These are phyloP conservation scores for Jackrogersella minutella DNA, from an alignment of 495 filamentous ascomycete genomes.

Conservation along the genomic window DNA sequence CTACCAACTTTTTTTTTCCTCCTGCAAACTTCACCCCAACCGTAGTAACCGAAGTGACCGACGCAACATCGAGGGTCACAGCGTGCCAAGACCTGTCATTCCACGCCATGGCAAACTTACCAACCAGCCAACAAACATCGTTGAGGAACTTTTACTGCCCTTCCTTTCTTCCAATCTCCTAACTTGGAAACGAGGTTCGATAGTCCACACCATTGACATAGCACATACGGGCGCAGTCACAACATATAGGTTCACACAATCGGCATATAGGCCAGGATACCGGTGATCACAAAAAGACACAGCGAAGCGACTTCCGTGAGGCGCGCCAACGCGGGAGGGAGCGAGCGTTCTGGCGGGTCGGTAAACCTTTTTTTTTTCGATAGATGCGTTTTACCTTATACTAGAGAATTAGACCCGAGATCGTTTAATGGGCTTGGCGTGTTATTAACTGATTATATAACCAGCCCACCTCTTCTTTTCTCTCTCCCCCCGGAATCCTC, in stretches of 20 bases:
- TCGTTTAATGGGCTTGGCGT: not conserved
- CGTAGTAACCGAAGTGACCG: not conserved
- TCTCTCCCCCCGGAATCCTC: no score
- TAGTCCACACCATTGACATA: not conserved
- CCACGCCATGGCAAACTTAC: not conserved
- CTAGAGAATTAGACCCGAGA: not conserved
- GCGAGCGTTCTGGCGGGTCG: not conserved
- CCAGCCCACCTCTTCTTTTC: no score
- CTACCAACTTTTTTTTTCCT: not conserved
- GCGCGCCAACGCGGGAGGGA: not conserved
- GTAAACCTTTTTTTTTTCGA: not conserved
- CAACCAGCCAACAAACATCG: not conserved
- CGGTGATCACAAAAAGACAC: constrained; percentile 3
- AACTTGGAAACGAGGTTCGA: not conserved
- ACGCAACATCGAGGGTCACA: constrained; percentile 12
- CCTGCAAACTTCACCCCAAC: not conserved
- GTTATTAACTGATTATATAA: not conserved
- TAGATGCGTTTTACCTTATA: no score
- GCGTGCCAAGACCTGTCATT: constrained; percentile 21
- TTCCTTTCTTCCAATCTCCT: not conserved
- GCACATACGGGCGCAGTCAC: not conserved
- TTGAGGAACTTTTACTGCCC: not conserved
- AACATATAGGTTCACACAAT: constrained; percentile 16
- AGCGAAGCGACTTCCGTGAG: not conserved
- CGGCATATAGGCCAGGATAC: constrained; percentile 37